Percentiles rank a stretch among this genome's conserved stretches.
Conservation (phyloP, 192 early-diverging fungal species). For the Diversispora epigaea region DNA sequence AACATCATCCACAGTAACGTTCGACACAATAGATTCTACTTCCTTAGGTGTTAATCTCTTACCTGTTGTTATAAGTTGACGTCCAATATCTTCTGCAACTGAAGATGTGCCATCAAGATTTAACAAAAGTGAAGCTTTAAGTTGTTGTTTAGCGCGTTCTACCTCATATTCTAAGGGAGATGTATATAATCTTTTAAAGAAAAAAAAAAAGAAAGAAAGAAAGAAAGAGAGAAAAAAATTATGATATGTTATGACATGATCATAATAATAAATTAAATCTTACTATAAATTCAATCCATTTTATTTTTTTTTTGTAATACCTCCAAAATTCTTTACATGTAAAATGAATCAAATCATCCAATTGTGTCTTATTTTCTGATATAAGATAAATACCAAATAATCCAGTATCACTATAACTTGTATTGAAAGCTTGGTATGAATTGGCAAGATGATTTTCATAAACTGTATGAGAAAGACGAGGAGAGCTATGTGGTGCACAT, state of each 20-base stretch:
- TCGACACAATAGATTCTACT: slow-evolving; percentile 82
- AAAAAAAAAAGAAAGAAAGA: slow-evolving; percentile 25
- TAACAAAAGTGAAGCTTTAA: slow-evolving; percentile 91
- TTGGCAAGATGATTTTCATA: slow-evolving; percentile 87
- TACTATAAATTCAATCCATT: background rate
- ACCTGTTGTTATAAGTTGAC: slow-evolving; percentile 90
- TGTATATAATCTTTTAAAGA: slow-evolving; percentile 69
- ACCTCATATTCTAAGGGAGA: slow-evolving; percentile 88
- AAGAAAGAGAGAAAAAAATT: background rate
- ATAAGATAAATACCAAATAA: slow-evolving; percentile 95
- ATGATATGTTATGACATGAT: background rate
- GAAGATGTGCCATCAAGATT: slow-evolving; percentile 92
- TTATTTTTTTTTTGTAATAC: background rate
- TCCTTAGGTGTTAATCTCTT: slow-evolving; percentile 87
- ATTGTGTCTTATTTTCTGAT: slow-evolving; percentile 74
- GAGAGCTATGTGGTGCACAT: slow-evolving; percentile 81
- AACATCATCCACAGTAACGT: slow-evolving; percentile 83
- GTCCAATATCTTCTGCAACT: slow-evolving; percentile 96
- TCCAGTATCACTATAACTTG: slow-evolving; percentile 96
- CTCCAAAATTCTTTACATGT: slow-evolving; percentile 83
- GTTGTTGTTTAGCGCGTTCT: slow-evolving; percentile 96
- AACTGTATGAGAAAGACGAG: slow-evolving; percentile 81
- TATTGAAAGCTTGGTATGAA: slow-evolving; percentile 99
- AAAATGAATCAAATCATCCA: slow-evolving; percentile 87
- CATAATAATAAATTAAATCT: no score